Evolutionary conservation across 176 grass and related monocot genomes (phyloP).

Genomic region (Otatea glauca): DNA sequence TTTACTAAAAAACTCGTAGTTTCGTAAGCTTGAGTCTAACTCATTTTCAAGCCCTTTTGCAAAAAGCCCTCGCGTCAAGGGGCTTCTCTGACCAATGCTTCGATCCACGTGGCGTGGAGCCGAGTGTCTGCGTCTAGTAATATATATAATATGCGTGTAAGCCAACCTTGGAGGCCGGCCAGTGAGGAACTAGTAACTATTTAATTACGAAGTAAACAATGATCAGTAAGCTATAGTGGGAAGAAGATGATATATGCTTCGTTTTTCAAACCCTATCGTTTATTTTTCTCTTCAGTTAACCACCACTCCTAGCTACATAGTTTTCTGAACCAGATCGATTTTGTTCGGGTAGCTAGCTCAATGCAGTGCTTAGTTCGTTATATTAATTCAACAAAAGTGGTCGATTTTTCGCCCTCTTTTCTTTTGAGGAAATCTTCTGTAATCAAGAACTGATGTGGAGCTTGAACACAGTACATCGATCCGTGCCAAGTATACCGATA

Average conservation of each 20-base stretch:
- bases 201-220: not conserved
- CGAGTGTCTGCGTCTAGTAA: too few relatives aligned
- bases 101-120: too few relatives aligned
- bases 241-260: not conserved
- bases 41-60: too few relatives aligned
- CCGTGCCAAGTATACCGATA: not conserved
- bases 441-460: not conserved
- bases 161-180: not conserved
- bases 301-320: not conserved
- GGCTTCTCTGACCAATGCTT: too few relatives aligned
- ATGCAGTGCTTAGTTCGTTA: not conserved
- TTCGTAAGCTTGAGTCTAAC: too few relatives aligned
- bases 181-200: not conserved
- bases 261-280: not conserved
- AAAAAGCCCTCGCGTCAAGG: too few relatives aligned
- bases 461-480: not conserved
- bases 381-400: not conserved
- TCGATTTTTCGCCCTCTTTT: not conserved
- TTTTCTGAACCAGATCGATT: not conserved
- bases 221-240: not conserved
- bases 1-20: too few relatives aligned
- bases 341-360: not conserved
- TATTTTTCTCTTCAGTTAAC: not conserved
- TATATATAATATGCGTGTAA: too few relatives aligned
- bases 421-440: too few relatives aligned